Base-by-base conservation (phyloP, 371 early-diverging fungal species). In the Thermomucor indicae-seudaticae region DNA sequence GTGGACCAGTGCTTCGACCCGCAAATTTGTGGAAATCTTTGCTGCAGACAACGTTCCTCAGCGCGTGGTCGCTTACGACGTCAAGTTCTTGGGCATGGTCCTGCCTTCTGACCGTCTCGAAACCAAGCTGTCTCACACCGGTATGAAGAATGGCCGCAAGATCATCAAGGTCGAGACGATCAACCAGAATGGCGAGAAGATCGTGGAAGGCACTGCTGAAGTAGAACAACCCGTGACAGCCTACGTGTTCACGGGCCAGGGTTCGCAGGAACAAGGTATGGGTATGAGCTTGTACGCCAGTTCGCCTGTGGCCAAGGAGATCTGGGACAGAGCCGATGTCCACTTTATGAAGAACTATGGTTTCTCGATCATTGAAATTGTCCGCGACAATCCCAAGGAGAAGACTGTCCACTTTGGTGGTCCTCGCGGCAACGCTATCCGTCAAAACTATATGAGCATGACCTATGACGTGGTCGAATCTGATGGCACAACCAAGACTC, bases 71-170 rank as follows among this genome's bases (percentile, higher is more conserved):
- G 82, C 81, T 43, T 95, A 91, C 67, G 60, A 81, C 30, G 93
- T 90, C 47, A 78, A 78, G 49, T 91, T 96, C 71, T 65, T 85
- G 38, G 90, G 84, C 41, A 90, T 92, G 88, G 94, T 95, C 34
- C 80, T 88, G 47, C 93, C 96, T 12, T 85, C 86, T 30, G 94
- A 92, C 54, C 81, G 80, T 43, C 80, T 96, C 22, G 85, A 86
- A 56, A 92, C 93, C 61, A 92, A 92, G 77, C 79, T 96, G 55
- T 85, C 71, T 57, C 97, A 96, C 69, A 88, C 90, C 54, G 97
- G 96, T 65, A 96, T 96, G 97, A 87, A 88, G 75, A 92, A 95
- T 65, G 97, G 97, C 39, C 87, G 89, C 70, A 94, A 95, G 86
- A 84, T 95, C 66, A 92, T 96, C 76, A 86, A 90, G 73, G 85